Base-by-base conservation (phyloP, 106 monocot genomes). In the Allium fistulosum region DNA sequence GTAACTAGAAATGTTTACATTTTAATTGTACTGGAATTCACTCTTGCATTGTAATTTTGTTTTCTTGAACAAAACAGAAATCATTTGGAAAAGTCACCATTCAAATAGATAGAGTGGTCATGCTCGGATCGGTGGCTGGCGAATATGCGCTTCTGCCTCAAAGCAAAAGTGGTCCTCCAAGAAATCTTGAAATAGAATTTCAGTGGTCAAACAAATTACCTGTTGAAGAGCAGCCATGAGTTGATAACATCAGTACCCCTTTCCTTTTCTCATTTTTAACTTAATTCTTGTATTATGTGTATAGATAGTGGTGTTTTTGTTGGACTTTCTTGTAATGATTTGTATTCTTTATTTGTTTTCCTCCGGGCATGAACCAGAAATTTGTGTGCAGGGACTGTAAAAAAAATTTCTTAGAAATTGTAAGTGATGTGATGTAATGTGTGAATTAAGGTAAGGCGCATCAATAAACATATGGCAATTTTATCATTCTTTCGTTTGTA, bases 31-130 rank as follows among this genome's bases (percentile, higher is more conserved):
- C 37, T 37, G 37, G 37, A 5, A 37, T 37, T 37, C 37, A 37
- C 37, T 37, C 37, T 37, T 37, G 37, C 5, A 5, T 37, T 37
- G 37, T 37, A 2, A 37, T 37, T 37, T 37, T 37, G 37, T 37
- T 37, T 37, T 37, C 37, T 37, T 37, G 37, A 37, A 37, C 37
- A 37, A 37, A 56, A 61, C 90, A 99, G 99, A 93, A 79, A 64
- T 90, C 90, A 27, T 99, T 99, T 52, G 99, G 99, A 17, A 99
- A 99, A 66, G 99, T 99, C 11, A 93, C 93, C 0, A 99, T 99
- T 67, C 99, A 99, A 70, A 99, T 99, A 9, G 99, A 99, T 66
- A 80, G 93, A 28, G 99, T 99, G 7, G 99, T 99, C 3, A 93
- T 99, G 92, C 66, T 99, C 18, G 99, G 99, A 62, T 93, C 90